Conservation (phyloP, 208 protist species). For the Trypanosoma cruzi region DNA sequence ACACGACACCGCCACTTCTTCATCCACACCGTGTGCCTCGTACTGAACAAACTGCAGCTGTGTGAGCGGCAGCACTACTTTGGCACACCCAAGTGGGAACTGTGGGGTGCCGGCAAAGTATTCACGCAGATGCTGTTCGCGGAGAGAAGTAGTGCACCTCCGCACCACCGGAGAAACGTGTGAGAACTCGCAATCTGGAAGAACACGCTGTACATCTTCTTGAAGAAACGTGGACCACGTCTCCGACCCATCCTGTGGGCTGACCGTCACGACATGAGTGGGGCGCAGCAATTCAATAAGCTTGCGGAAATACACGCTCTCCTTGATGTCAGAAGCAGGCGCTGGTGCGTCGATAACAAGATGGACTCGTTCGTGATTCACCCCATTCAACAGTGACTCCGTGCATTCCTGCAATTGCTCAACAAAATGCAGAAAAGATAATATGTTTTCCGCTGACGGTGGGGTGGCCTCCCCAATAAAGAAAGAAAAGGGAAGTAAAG, state of each 20-base stretch:
- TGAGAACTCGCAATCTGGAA: slow-evolving; percentile 72
- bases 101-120: slow-evolving; percentile 71
- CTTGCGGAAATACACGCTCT: slow-evolving; percentile 72
- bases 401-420: slow-evolving; percentile 66
- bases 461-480: slow-evolving; percentile 49
- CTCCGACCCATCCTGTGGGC: slow-evolving; percentile 39
- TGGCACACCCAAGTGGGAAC: slow-evolving; percentile 65
- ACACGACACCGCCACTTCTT: slow-evolving; percentile 25
- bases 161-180: slow-evolving; percentile 35
- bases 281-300: slow-evolving; percentile 70
- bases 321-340: slow-evolving; percentile 50
- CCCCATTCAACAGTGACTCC: slow-evolving; percentile 33
- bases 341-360: slow-evolving; percentile 75
- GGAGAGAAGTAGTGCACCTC: slow-evolving; percentile 29
- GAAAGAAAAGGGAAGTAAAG: slow-evolving; percentile 55
- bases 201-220: slow-evolving; percentile 74
- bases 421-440: slow-evolving; percentile 52
- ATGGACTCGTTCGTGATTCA: slow-evolving; percentile 27
- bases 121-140: slow-evolving; percentile 39
- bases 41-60: slow-evolving; percentile 54
- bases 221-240: slow-evolving; percentile 72
- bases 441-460: slow-evolving; percentile 38
- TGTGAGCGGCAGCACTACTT: slow-evolving; percentile 63
- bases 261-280: slow-evolving; percentile 76
- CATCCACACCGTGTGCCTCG: neutral